A percentile compares a stretch with the other conserved stretches of the same genome.
Conservation (phyloP, 352 stramenopile genomes). For the Phytophthora hybrid region DNA sequence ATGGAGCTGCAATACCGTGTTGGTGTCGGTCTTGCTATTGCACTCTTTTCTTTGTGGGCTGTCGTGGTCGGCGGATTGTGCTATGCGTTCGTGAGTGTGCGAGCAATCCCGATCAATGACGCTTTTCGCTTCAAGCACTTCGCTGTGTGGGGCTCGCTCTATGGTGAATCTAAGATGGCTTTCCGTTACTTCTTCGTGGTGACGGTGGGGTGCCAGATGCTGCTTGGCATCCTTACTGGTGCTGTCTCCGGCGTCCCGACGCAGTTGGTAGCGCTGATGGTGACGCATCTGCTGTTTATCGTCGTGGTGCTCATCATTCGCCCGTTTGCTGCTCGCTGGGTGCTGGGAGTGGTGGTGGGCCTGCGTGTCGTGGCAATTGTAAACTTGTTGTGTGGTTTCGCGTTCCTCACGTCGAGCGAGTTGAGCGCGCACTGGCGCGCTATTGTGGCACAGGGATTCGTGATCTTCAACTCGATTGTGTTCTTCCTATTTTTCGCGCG, state of each 20-base stretch:
- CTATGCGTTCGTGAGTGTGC: slow-evolving; percentile 55
- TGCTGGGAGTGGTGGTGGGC: slow-evolving; percentile 46
- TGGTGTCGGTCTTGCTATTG: slow-evolving; percentile 51
- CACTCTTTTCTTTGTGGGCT: slow-evolving; percentile 55
- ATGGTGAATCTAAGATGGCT: slow-evolving; percentile 57
- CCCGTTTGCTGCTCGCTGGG: slow-evolving; percentile 53
- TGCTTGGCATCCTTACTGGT: slow-evolving; percentile 62
- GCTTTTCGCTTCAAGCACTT: slow-evolving; percentile 62
- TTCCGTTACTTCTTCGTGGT: slow-evolving; percentile 76
- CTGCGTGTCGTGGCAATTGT: slow-evolving; percentile 56
- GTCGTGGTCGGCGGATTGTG: slow-evolving; percentile 54
- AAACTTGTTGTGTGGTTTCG: slow-evolving; percentile 63
- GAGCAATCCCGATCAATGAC: slow-evolving; percentile 42
- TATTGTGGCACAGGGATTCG: slow-evolving; percentile 58
- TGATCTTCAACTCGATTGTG: slow-evolving; percentile 66
- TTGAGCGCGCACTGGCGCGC: slow-evolving; percentile 45
- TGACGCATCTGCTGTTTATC: slow-evolving; percentile 62
- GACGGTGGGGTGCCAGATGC: slow-evolving; percentile 53
- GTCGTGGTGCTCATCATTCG: slow-evolving; percentile 57
- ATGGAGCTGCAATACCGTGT: slow-evolving; percentile 72
- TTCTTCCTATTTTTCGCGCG: slow-evolving; percentile 67
- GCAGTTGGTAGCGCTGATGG: slow-evolving; percentile 63
- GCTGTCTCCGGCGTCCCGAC: slow-evolving; percentile 49
- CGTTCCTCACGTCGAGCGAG: slow-evolving; percentile 63
- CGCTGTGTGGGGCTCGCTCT: slow-evolving; percentile 65